A percentile compares a stretch with the other conserved stretches of the same genome.
Evolutionary conservation across 1,284 basidiomycete genomes (phyloP).

Genomic region (Agroathelia rolfsii): DNA sequence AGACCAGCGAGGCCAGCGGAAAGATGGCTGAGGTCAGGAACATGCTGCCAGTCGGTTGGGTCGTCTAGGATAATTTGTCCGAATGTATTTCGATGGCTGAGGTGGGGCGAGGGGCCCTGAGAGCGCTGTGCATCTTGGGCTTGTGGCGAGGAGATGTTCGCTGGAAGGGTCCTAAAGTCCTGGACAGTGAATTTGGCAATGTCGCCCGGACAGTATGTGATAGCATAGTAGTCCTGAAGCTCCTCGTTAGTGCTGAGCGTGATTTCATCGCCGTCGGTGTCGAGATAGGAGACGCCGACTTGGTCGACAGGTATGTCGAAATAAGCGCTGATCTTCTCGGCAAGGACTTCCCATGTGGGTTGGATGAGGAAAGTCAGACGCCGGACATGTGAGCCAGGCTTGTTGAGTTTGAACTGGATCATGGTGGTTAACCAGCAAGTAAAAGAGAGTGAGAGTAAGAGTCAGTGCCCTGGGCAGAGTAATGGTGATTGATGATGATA

Average conservation of each 20-base stretch:
- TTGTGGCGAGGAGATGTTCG: too few species aligned
- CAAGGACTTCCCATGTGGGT: constrained; percentile 48
- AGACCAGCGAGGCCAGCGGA: constrained; percentile 24
- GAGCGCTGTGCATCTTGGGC: too few species aligned
- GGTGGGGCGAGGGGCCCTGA: constrained; percentile 28
- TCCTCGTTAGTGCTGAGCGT: constrained; percentile 65
- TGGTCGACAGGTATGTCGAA: constrained; percentile 46
- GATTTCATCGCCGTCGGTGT: constrained; percentile 60
- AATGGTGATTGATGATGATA: too few species aligned
- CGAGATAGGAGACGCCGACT: constrained; percentile 59
- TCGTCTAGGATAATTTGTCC: constrained; percentile 40
- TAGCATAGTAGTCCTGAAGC: constrained; percentile 48
- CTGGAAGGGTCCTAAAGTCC: constrained; percentile 40
- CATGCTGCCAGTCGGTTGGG: constrained; percentile 58
- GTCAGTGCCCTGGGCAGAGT: neutral
- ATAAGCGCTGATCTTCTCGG: constrained; percentile 41
- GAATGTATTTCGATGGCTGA: constrained; percentile 46
- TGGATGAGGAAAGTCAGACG: constrained; percentile 40
- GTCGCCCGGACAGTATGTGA: constrained; percentile 19
- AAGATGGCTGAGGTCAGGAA: constrained; percentile 25
- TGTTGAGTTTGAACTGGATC: constrained; percentile 48
- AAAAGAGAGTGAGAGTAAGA: too few species aligned
- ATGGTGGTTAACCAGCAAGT: constrained; percentile 22
- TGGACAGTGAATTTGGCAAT: constrained; percentile 51
- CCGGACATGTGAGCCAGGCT: constrained; percentile 40